These are phyloP conservation scores for Monosporozyma siamensis DNA, from an alignment of 805 yeast genomes.

Conservation along the genomic window DNA sequence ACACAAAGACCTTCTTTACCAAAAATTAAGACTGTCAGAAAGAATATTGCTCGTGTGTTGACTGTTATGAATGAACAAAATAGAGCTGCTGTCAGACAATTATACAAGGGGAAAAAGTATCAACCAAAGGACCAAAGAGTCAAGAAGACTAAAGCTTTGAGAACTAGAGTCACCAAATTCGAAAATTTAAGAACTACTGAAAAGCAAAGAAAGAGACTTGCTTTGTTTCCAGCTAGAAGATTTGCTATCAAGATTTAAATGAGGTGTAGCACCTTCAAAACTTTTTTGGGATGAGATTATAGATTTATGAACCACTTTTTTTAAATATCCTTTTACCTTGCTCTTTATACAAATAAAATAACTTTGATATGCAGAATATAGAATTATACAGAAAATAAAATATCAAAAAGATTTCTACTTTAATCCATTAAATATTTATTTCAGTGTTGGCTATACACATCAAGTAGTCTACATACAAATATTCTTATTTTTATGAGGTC, in stretches of 20 bases:
- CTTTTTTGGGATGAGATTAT: no score
- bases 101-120: constrained; percentile 92
- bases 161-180: constrained; percentile 87
- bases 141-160: constrained; percentile 94
- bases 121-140: constrained; percentile 97
- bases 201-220: constrained; percentile 83
- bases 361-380: no score
- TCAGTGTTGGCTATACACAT: no score
- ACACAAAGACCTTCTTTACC: constrained; percentile 87
- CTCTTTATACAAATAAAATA: neutral
- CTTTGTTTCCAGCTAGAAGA: constrained; percentile 97
- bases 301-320: neutral
- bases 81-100: constrained; percentile 89
- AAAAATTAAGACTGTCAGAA: constrained; percentile 94
- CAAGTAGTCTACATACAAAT: no score
- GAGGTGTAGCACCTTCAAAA: no score
- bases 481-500: no score
- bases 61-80: constrained; percentile 95
- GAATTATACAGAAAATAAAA: no score
- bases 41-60: constrained; percentile 96
- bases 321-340: neutral
- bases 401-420: no score
- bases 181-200: constrained; percentile 77
- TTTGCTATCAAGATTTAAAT: constrained; percentile 95
- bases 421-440: no score